Evolutionary conservation across 805 yeast genomes (phyloP), one percentile per base, ranked within the genome.

Genomic region (Ogataea haglerorum): DNA sequence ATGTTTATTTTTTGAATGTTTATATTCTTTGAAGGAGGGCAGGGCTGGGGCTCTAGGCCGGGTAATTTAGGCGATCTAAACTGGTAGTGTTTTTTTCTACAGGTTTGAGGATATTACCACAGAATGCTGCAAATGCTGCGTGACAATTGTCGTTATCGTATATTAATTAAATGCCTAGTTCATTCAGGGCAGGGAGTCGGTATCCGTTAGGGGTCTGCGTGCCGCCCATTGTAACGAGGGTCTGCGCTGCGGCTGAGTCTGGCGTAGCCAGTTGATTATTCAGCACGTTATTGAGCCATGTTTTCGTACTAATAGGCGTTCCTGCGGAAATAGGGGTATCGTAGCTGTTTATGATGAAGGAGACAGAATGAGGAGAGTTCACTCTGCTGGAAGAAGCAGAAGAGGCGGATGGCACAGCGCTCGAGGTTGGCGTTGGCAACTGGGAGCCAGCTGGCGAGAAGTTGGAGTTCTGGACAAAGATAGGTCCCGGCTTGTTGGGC

Each of bases 401-500:
- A 3, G 49, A 42, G 4, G 46, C 28, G 2, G 56, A 42, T 26
- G 28, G 49, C 26, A 34, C 19, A 16, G 40, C 42, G 10, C 51
- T 43, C 9, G 52, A 46, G 17, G 46, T 51, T 18, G 57, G 57
- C 2, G 57, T 52, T n/a, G 45, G 30, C 18, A 46, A 37, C 23
- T 44, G 51, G 10, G 53, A 38, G 17, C 38, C 47, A 2, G 36
- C 14, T 9, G 50, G 53, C 26, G 48, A 36, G 12, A 46, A 49
- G 33, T 50, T 45, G n/a, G 51, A 45, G 33, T 52, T 49, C 18
- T 54, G 52, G 24, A 61, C 55, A 18, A 54, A 34, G 13, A 61
- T 52, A 2, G 65, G 64, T 10, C 59, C 40, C 14, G 65, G 65
- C 38, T 60, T 61, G 43, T 57, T 56, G 9, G 54, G 42, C 12